These are phyloP conservation scores for Dittrichia graveolens DNA, from an alignment of 129 eudicot genomes.

Conservation along the genomic window DNA sequence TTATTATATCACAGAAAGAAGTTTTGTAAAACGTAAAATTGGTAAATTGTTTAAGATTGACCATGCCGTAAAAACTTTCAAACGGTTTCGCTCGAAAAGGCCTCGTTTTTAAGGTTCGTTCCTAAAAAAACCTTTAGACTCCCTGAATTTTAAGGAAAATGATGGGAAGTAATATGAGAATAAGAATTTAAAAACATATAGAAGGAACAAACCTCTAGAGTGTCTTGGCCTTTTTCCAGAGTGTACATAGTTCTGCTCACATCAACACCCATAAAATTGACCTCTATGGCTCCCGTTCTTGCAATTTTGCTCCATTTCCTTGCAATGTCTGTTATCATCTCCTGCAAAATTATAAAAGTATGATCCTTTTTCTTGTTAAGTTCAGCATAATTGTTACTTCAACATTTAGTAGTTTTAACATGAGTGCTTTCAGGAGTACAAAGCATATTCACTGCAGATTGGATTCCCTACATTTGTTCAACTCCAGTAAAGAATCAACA, in stretches of 20 bases:
- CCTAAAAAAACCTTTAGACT: too few species aligned
- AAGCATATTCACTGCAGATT: not conserved
- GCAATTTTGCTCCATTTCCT: slow-evolving; percentile 80
- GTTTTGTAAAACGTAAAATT: too few species aligned
- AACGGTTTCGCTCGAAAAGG: too few species aligned
- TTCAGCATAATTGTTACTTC: slow-evolving; percentile 17
- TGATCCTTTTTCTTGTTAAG: slow-evolving; percentile 10
- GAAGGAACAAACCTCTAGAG: slow-evolving; percentile 70
- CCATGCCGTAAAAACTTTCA: too few species aligned
- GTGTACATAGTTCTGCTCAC: slow-evolving; percentile 84
- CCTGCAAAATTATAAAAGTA: slow-evolving; percentile 44
- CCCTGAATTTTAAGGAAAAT: too few species aligned
- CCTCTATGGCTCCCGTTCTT: slow-evolving; percentile 78
- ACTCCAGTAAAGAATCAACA: not conserved
- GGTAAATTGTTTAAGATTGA: too few species aligned
- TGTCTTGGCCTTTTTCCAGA: slow-evolving; percentile 82
- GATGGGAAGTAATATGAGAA: too few species aligned
- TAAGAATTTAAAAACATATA: slow-evolving; percentile 5
- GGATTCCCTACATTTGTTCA: not conserved
- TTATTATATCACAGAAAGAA: too few species aligned
- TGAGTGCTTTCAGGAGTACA: not conserved
- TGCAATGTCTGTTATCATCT: slow-evolving; percentile 62
- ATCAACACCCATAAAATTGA: slow-evolving; percentile 78
- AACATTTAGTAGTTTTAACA: not conserved
- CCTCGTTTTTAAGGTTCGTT: too few species aligned